phyloP scores from a whole-genome alignment of 768 basidiomycete genomes.

The Phanerodontia chrysosporium region DNA sequence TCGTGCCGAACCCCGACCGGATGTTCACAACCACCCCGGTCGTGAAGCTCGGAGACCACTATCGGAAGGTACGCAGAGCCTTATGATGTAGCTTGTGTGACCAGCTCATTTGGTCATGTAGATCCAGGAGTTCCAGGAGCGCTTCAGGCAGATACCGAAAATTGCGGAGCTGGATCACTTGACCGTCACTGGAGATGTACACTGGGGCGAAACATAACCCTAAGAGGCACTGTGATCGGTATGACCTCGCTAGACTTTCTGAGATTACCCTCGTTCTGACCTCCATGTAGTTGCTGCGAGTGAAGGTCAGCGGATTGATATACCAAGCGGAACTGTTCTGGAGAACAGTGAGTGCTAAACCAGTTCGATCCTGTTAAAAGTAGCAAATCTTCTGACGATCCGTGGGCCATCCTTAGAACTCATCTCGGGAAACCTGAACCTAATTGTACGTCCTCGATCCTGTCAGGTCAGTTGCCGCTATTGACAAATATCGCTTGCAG shows the following conservation, averaged over 20 bases:
- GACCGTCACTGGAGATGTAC: conserved; percentile 65
- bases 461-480: neutral
- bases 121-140: conserved; percentile 63
- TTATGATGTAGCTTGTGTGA: neutral
- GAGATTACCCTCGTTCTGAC: neutral
- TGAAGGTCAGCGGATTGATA: conserved; percentile 14
- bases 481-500: neutral
- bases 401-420: conserved; percentile 23
- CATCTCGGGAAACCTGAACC: conserved; percentile 69
- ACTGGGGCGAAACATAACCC: conserved; percentile 58
- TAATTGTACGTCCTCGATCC: conserved; percentile 66
- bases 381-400: neutral
- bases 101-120: conserved; percentile 18
- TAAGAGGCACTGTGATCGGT: conserved; percentile 65
- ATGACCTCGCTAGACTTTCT: conserved; percentile 4
- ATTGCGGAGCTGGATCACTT: conserved; percentile 72
- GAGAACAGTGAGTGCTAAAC: conserved; percentile 33
- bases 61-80: conserved; percentile 42
- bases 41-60: conserved; percentile 72
- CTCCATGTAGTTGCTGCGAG: neutral
- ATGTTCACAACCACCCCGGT: conserved; percentile 67
- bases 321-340: conserved; percentile 52
- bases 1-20: conserved; percentile 54
- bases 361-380: neutral
- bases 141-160: conserved; percentile 71